A percentile compares a stretch with the other conserved stretches of the same genome.
Conservation (phyloP, 257 asterid species). For the Lantana camara region DNA sequence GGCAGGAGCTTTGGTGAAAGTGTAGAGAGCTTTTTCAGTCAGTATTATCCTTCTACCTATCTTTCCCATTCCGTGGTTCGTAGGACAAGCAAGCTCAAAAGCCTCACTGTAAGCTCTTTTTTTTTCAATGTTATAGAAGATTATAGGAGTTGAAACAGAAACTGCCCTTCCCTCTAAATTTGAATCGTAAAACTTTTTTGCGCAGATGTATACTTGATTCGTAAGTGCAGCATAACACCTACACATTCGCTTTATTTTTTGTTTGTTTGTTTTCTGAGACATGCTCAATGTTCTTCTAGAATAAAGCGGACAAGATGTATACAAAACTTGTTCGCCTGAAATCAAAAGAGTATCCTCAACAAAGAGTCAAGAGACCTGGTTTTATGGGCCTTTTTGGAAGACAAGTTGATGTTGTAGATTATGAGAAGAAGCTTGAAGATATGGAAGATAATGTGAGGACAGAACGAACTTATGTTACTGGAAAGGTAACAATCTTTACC, state of each 20-base stretch:
- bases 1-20: conserved; percentile 68
- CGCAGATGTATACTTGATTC: conserved; percentile 7
- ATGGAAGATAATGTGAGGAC: conserved; percentile 64
- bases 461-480: conserved; percentile 61
- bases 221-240: conserved; percentile 19
- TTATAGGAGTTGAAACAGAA: no score
- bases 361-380: conserved; percentile 53
- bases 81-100: conserved; percentile 72
- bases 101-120: conserved; percentile 84
- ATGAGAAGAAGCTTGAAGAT: conserved; percentile 75
- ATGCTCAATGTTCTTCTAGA: conserved; percentile 45
- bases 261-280: conserved; percentile 29
- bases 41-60: conserved; percentile 80
- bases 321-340: conserved; percentile 53
- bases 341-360: conserved; percentile 41
- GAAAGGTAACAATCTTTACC: conserved; percentile 55
- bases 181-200: not conserved
- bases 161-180: not conserved
- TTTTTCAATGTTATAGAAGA: no score
- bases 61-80: conserved; percentile 86
- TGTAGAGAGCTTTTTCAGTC: conserved; percentile 78
- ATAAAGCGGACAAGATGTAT: conserved; percentile 57
- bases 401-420: conserved; percentile 51
- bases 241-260: conserved; percentile 10
- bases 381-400: conserved; percentile 70